These are phyloP conservation scores for Penicillium nordicum DNA, from an alignment of 2,329 filamentous ascomycete species.

Conservation along the genomic window DNA sequence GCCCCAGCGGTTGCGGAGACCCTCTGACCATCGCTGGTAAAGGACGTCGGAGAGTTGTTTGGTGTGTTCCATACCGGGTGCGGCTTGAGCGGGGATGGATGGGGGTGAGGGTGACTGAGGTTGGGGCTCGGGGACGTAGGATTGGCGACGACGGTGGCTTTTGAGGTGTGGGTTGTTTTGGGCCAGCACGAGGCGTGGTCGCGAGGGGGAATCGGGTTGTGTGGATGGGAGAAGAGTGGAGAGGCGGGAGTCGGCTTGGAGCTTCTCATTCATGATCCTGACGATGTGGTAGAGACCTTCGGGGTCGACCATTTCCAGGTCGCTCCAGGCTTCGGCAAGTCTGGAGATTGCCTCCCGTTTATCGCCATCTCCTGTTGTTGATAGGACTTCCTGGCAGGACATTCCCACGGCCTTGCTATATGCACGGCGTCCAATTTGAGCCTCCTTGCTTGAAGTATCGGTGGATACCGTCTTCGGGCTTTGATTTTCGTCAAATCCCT, in stretches of 20 bases:
- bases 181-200: conserved; percentile 68
- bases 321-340: conserved; percentile 79
- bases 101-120: conserved; percentile 39
- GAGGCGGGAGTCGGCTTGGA: conserved; percentile 51
- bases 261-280: conserved; percentile 69
- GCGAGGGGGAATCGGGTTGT: conserved; percentile 43
- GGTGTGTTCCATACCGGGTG: conserved; percentile 84
- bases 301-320: conserved; percentile 80
- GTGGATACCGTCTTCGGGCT: conserved; percentile 36
- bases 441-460: conserved; percentile 65
- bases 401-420: conserved; percentile 81
- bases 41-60: conserved; percentile 86
- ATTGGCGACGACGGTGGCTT: conserved; percentile 68
- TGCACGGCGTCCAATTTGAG: conserved; percentile 72
- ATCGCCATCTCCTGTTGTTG: conserved; percentile 66
- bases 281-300: conserved; percentile 86
- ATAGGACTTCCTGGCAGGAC: conserved; percentile 77
- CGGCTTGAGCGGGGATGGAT: conserved; percentile 51
- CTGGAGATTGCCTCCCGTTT: conserved; percentile 81
- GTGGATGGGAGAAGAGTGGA: conserved; percentile 36
- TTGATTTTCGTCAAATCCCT: conserved; percentile 40
- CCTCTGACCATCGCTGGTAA: conserved; percentile 86
- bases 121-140: conserved; percentile 34
- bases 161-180: conserved; percentile 82
- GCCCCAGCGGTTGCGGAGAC: conserved; percentile 68